Base-by-base conservation (phyloP, 768 basidiomycete genomes). In the Russula sp. region DNA sequence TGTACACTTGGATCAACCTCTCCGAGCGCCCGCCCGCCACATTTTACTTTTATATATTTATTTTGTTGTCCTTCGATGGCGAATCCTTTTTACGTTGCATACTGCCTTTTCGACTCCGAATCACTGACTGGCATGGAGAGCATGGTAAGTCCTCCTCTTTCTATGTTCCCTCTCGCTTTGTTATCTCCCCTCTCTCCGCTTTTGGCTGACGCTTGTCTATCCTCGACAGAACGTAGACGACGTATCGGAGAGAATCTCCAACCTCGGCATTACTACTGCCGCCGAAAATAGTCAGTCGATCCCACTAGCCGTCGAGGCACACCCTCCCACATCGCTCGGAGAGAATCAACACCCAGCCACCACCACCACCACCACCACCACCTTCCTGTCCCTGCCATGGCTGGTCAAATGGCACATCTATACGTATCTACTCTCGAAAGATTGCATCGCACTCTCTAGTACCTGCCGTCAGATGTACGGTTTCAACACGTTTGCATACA, bases 381-480 rank as follows among this genome's bases (percentile, higher is more conserved):
- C 51, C 18, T 60, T 64, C 58, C 58, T 60, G 46, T 55, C 53
- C 30, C 22, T 64, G 5, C 63, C 63, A 7, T 56, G 30, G 38
- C 22, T 24, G 18, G 46, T 48, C 46, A 64, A 55, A 50, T 54
- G 58, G 59, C 59, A 49, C 3, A 18, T 64, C 36, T 60, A 60
- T 18, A 32, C 38, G 18, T 22, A 64, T 20, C 53, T 64, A 0
- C 22, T 20, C 28, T 60, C 59, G 46, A 60, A 44, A 44, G 63
- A 64, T 2, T 56, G 59, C 24, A 50, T 64, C 6, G 63, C 59
- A 24, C 53, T 64, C 30, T 64, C 63, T 13, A 32, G 53, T 24
- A 64, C 63, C 10, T 64, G 63, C 38, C 63, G 38, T 5, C 46
- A 60, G 7, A 64, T 64, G 63, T 64, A 64, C 30, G 16, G 32